These are phyloP conservation scores for Novymonas esmeraldas DNA, from an alignment of 208 protist genomes.

Conservation along the genomic window DNA sequence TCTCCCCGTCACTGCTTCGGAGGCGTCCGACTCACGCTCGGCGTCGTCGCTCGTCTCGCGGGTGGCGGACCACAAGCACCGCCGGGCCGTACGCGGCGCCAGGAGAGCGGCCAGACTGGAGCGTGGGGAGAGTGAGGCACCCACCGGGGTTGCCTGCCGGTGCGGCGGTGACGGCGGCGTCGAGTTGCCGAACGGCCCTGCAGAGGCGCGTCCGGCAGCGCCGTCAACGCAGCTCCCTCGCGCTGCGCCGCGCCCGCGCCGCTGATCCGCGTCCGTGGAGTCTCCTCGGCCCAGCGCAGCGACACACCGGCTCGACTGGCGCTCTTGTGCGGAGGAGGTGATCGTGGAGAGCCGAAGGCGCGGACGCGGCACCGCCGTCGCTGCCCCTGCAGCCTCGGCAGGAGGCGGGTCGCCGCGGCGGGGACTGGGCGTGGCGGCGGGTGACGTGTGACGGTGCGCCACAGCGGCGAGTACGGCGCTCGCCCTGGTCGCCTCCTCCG, in stretches of 20 bases:
- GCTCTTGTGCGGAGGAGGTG: slow-evolving; percentile 8
- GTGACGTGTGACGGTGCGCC: neutral
- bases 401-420: neutral
- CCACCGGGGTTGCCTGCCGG: too few species aligned
- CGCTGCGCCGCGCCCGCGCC: neutral
- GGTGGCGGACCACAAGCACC: neutral
- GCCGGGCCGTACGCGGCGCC: neutral
- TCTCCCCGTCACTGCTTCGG: too few species aligned
- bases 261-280: neutral
- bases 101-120: neutral
- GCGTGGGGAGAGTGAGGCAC: too few species aligned
- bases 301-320: neutral
- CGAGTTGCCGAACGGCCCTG: neutral
- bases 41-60: neutral
- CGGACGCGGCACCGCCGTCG: neutral
- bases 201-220: neutral
- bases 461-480: slow-evolving; percentile 7
- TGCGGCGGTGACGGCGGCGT: too few species aligned
- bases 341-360: slow-evolving; percentile 17
- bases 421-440: neutral
- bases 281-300: neutral
- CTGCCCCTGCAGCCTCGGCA: neutral
- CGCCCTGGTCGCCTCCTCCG: neutral
- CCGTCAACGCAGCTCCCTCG: neutral
- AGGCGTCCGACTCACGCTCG: neutral